Evolutionary conservation across 805 yeast species (phyloP), one percentile per base, ranked within the genome.

Genomic region (Millerozyma miso): DNA sequence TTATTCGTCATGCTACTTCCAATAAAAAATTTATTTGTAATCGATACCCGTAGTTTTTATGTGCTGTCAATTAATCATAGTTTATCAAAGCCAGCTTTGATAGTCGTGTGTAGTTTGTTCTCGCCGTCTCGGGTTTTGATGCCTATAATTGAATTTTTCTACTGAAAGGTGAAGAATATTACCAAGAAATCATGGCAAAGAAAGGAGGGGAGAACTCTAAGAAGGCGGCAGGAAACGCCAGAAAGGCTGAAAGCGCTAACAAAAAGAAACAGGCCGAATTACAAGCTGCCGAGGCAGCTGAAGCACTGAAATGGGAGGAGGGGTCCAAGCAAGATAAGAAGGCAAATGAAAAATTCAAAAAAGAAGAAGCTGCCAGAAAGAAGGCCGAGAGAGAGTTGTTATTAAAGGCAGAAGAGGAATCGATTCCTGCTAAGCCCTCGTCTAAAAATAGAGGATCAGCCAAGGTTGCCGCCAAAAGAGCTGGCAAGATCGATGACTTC

Each of bases 341-440:
- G 74, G 81, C 81, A 62, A 83, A 77, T 41, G 85, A 77, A 17
- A 83, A 77, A 13, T 79, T 75, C 39, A 80, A 77, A 43, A 86
- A 85, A 65, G 80, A 75, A 56, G 88, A 83, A 39, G 90, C 85
- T 54, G 90, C 86, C 4, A 74, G 80, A 43, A 84, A 83, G 70
- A 87, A 86, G 71, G 85, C 86, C n/a, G 93, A 86, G 58, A 75
- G 93, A 53, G 93, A 86, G 35, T 80, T 80, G 1, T 64, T 79
- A 46, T 62, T 85, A 48, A 67, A 71, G 48, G 83, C 77, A 7
- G 90, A 83, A 60, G 88, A 81, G 54, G 83, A 72, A 13, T 68
- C 81, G 14, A 60, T 81, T 51, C 86, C 86, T 1, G 49, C 79
- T 6, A 83, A 82, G 60, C 77, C 84, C 1, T 65, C 67, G 36